A percentile compares a stretch with the other conserved stretches of the same genome.
Conservation (phyloP, 176 grass and related monocot genomes). For the Triticum monococcum region DNA sequence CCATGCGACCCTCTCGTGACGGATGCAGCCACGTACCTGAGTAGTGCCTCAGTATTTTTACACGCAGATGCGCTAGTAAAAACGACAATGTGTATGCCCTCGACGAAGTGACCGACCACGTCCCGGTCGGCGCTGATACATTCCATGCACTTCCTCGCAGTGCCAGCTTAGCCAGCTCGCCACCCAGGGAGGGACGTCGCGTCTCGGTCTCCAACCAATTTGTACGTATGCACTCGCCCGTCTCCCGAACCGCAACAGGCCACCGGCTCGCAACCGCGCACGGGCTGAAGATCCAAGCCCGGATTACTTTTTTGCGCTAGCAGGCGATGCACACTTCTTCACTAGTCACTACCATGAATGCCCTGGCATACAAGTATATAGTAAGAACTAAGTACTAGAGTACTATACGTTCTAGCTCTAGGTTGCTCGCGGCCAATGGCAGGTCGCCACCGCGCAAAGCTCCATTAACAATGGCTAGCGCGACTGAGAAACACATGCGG, state of each 20-base stretch:
- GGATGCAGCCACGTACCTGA: not conserved
- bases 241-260: not conserved
- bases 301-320: not conserved
- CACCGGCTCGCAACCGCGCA: not conserved
- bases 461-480: not conserved
- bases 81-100: not conserved
- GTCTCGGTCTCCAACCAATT: not conserved
- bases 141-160: not conserved
- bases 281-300: slow-evolving; percentile 22
- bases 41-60: not conserved
- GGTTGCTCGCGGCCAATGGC: not conserved
- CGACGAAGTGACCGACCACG: not conserved
- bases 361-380: too few relatives aligned
- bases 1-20: not conserved
- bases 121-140: not conserved
- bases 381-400: too few relatives aligned
- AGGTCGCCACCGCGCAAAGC: too few relatives aligned
- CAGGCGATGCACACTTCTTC: not conserved
- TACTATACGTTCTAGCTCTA: not conserved
- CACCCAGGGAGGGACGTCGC: not conserved
- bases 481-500: not conserved
- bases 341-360: not conserved
- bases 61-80: not conserved
- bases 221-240: not conserved
- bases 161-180: too few relatives aligned